A percentile compares a stretch with the other conserved stretches of the same genome.
phyloP scores from a whole-genome alignment of 1,284 basidiomycete species.

The Xerocomus subilludens region DNA sequence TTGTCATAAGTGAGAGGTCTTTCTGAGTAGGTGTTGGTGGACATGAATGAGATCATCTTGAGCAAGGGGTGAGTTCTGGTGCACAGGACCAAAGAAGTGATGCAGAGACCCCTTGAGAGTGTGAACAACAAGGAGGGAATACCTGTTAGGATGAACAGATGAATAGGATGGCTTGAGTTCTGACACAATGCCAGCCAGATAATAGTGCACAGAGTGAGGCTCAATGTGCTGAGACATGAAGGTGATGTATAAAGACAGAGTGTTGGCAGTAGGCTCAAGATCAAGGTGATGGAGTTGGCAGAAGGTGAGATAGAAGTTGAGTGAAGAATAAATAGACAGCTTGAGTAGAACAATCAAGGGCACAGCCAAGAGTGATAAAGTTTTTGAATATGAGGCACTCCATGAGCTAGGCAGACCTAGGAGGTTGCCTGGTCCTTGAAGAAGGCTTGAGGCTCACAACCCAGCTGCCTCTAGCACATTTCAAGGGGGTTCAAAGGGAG shows the following conservation, averaged over 20 bases:
- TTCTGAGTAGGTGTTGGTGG: conserved; percentile 16
- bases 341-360: conserved; percentile 33
- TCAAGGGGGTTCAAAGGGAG: no score
- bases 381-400: no score
- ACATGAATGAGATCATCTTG: conserved; percentile 34
- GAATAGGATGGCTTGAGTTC: conserved; percentile 48
- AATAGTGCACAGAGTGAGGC: conserved; percentile 39
- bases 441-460: no score
- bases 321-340: conserved; percentile 41
- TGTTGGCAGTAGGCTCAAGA: conserved; percentile 48
- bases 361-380: conserved; percentile 36
- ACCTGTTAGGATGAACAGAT: conserved; percentile 16
- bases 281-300: conserved; percentile 49
- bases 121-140: conserved; percentile 31
- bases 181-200: conserved; percentile 49
- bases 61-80: conserved; percentile 32
- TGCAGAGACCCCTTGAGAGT: conserved; percentile 43
- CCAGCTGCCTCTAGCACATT: no score
- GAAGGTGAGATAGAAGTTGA: conserved; percentile 51
- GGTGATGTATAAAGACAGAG: conserved; percentile 28
- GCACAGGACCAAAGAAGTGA: neutral
- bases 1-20: conserved; percentile 4
- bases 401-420: no score
- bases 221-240: conserved; percentile 17
- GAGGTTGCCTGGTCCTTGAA: no score